Evolutionary conservation across 1,284 basidiomycete genomes (phyloP).

Genomic region (Sanguinoderma infundibulare): DNA sequence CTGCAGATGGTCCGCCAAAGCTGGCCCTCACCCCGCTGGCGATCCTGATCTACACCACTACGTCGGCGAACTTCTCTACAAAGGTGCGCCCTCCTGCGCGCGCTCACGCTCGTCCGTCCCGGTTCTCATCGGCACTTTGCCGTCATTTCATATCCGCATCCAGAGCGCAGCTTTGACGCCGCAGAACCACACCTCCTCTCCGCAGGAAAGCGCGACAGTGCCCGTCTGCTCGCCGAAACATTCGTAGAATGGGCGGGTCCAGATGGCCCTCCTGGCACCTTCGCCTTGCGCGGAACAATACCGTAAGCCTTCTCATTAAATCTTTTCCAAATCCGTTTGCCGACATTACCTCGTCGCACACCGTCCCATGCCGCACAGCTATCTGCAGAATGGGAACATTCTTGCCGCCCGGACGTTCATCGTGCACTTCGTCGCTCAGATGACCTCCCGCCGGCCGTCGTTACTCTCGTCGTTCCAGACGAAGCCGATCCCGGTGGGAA

Average conservation of each 20-base stretch:
- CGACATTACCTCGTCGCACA: background rate
- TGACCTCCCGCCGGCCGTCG: constrained; percentile 47
- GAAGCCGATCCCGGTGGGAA: constrained; percentile 45
- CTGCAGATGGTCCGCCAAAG: constrained; percentile 80
- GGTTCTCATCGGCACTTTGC: constrained; percentile 12
- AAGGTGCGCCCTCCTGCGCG: constrained; percentile 61
- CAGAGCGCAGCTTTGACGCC: constrained; percentile 74
- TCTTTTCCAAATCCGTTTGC: background rate
- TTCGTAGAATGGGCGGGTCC: constrained; percentile 77
- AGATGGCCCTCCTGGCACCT: constrained; percentile 59
- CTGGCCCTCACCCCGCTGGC: constrained; percentile 78
- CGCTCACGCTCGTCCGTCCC: constrained; percentile 3
- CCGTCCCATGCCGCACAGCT: constrained; percentile 48
- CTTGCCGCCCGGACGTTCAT: constrained; percentile 87
- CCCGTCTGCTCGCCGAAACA: constrained; percentile 83
- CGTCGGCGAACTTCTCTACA: constrained; percentile 85
- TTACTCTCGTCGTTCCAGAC: constrained; percentile 46
- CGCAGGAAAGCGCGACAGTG: constrained; percentile 87
- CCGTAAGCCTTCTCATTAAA: constrained; percentile 60
- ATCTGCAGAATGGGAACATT: constrained; percentile 87
- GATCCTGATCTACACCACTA: constrained; percentile 89
- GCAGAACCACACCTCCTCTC: constrained; percentile 85
- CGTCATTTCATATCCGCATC: background rate
- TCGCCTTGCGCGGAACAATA: constrained; percentile 82
- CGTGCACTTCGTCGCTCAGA: constrained; percentile 69